Evolutionary conservation across 202 grass and related monocot species (phyloP).

Genomic region (Carex arenaria): DNA sequence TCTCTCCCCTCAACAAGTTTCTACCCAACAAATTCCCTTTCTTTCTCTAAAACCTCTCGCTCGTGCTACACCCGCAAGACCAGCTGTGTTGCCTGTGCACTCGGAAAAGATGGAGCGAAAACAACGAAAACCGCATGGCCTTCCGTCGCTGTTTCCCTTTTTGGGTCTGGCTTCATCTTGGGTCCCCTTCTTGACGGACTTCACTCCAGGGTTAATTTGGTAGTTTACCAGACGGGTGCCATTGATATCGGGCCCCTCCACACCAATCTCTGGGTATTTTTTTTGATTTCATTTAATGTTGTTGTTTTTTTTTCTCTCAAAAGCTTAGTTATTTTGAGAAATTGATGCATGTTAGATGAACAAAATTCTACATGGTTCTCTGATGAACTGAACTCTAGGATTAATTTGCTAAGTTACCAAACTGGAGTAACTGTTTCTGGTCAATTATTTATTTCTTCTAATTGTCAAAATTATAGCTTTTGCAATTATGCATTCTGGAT

Average conservation of each 20-base stretch:
- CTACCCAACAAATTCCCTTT: not conserved
- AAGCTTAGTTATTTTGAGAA: not conserved
- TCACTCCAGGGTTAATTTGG: slow-evolving; percentile 76
- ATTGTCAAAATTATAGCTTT: not conserved
- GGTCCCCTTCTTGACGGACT: slow-evolving; percentile 76
- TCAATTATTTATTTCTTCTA: not conserved
- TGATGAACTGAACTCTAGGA: not conserved
- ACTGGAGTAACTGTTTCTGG: not conserved
- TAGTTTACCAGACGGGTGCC: slow-evolving; percentile 55
- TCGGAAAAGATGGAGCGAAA: slow-evolving; percentile 15
- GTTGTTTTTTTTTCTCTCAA: not conserved
- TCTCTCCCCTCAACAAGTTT: not conserved
- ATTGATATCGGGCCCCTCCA: slow-evolving; percentile 60
- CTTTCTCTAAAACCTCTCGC: not conserved
- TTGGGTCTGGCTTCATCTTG: slow-evolving; percentile 61
- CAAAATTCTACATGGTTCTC: not conserved
- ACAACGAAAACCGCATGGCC: slow-evolving; percentile 38
- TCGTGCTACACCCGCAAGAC: not conserved
- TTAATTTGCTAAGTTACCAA: no score
- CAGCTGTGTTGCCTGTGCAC: not conserved
- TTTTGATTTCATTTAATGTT: not conserved
- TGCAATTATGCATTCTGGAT: not conserved
- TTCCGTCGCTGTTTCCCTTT: slow-evolving; percentile 47
- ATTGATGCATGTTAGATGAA: not conserved
- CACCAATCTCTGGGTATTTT: slow-evolving; percentile 62